phyloP scores from a whole-genome alignment of 2,329 filamentous ascomycete genomes.

The Cladosporium phlei region DNA sequence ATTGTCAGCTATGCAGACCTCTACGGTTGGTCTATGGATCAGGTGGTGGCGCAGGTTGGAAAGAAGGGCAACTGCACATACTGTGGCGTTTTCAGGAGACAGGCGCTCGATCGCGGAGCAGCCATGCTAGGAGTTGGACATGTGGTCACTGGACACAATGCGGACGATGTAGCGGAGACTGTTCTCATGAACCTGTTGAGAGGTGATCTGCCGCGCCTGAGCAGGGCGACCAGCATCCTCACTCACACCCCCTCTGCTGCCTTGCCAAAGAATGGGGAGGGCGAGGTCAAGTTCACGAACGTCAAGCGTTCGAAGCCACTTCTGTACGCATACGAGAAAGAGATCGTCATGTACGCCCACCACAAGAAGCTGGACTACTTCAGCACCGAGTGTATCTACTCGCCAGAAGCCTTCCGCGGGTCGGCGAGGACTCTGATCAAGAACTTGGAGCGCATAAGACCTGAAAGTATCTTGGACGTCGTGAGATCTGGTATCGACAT shows the following conservation, averaged over 20 bases:
- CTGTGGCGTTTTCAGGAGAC: constrained; percentile 90
- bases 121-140: constrained; percentile 83
- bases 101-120: constrained; percentile 88
- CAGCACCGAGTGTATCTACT: constrained; percentile 97
- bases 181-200: constrained; percentile 95
- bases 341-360: constrained; percentile 95
- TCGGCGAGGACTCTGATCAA: constrained; percentile 91
- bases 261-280: constrained; percentile 14
- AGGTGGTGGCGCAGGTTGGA: constrained; percentile 91
- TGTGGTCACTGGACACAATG: constrained; percentile 96
- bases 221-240: constrained; percentile 84
- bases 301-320: constrained; percentile 94
- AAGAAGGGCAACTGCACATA: constrained; percentile 99
- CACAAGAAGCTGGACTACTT: constrained; percentile 98
- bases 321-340: constrained; percentile 98
- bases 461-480: constrained; percentile 91
- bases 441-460: constrained; percentile 85
- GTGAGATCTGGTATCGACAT: constrained; percentile 95
- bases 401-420: constrained; percentile 90
- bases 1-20: constrained; percentile 91
- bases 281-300: constrained; percentile 60
- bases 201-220: constrained; percentile 81
- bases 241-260: constrained; percentile 51
- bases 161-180: constrained; percentile 94
- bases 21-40: constrained; percentile 99